Percentiles rank a stretch among this genome's conserved stretches.
These are phyloP conservation scores for Malus sieversii DNA, from an alignment of 306 rosid genomes.

Conservation along the genomic window DNA sequence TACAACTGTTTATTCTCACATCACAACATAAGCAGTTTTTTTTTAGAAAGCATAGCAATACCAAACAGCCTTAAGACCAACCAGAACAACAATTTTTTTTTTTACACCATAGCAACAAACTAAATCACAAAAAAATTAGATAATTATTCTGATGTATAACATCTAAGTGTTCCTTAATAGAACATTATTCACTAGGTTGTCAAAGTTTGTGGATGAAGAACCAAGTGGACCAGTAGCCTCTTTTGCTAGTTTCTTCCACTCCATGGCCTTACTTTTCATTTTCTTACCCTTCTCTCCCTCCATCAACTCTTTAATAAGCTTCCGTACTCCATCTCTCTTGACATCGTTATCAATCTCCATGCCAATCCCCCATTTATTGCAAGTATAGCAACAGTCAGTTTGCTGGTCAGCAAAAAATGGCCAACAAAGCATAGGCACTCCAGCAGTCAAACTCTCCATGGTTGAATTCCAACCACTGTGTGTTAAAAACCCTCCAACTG, in stretches of 20 bases:
- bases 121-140: too few species aligned
- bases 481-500: constrained; percentile 13
- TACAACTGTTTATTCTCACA: too few species aligned
- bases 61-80: too few species aligned
- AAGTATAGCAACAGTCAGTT: constrained; percentile 1
- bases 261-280: not conserved
- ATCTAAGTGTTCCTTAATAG: not conserved
- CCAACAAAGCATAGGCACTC: constrained; percentile 23
- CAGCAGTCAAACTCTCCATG: constrained; percentile 3
- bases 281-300: constrained; percentile 1
- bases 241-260: not conserved
- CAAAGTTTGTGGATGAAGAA: not conserved
- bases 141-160: too few species aligned
- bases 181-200: not conserved
- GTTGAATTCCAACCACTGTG: constrained; percentile 18
- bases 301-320: constrained; percentile 5
- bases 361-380: constrained; percentile 13
- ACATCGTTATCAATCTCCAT: constrained; percentile 17
- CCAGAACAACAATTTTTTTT: too few species aligned
- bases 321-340: constrained; percentile 10
- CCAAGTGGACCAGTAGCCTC: not conserved
- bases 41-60: too few species aligned
- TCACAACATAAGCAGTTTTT: too few species aligned
- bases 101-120: too few species aligned
- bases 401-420: constrained; percentile 9